phyloP scores from a whole-genome alignment of 257 asterid species.

The Datura wrightii region DNA sequence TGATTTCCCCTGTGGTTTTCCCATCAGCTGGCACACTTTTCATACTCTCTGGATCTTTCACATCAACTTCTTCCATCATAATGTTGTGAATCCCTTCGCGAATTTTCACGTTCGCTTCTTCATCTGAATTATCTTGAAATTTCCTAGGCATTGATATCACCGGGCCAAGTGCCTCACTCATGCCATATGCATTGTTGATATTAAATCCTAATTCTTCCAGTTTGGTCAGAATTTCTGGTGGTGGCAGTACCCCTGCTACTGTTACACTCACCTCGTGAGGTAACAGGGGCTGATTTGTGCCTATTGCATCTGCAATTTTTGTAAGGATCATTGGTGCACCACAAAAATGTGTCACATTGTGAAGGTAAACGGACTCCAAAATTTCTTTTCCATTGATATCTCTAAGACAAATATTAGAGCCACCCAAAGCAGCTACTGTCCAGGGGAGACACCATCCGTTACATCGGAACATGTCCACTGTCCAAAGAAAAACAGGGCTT shows the following conservation, averaged over 20 bases:
- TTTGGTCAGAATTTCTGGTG: constrained; percentile 40
- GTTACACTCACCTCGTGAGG: constrained; percentile 50
- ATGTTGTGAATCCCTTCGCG: constrained; percentile 58
- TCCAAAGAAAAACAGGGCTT: constrained; percentile 65
- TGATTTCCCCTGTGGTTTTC: constrained; percentile 64
- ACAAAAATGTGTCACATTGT: constrained; percentile 66
- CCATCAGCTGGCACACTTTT: constrained; percentile 65
- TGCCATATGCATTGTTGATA: constrained; percentile 55
- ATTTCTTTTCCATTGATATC: constrained; percentile 49
- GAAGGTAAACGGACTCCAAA: constrained; percentile 42
- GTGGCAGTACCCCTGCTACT: constrained; percentile 68
- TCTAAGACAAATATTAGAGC: constrained; percentile 63
- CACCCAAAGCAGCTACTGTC: constrained; percentile 82
- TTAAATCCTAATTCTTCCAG: constrained; percentile 58
- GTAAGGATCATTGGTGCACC: constrained; percentile 61
- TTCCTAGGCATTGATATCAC: constrained; percentile 50
- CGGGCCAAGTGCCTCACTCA: constrained; percentile 79
- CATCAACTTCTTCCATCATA: constrained; percentile 59
- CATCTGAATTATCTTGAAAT: constrained; percentile 36
- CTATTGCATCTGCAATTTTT: constrained; percentile 50
- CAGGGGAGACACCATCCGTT: constrained; percentile 85
- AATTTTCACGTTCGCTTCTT: constrained; percentile 41
- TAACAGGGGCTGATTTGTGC: constrained; percentile 31
- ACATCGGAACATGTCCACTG: constrained; percentile 80
- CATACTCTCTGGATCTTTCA: constrained; percentile 63